These are phyloP conservation scores for Aspergillus sparsus DNA, from an alignment of 495 filamentous ascomycete species.

Conservation along the genomic window DNA sequence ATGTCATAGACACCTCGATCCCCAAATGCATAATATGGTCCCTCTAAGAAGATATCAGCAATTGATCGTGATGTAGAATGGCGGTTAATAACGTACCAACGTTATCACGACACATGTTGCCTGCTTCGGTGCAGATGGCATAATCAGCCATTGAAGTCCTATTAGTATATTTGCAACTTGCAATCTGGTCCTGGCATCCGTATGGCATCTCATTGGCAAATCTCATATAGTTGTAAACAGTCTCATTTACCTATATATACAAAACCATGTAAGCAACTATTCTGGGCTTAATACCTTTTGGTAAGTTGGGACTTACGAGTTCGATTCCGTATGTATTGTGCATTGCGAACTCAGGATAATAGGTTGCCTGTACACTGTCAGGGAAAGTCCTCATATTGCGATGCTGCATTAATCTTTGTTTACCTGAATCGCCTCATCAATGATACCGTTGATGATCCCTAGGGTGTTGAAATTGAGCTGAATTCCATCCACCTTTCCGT, in stretches of 20 bases:
- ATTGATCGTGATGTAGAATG: conserved; percentile 32
- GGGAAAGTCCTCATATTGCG: background rate
- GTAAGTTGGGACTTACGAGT: conserved; percentile 48
- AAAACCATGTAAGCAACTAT: conserved; percentile 1
- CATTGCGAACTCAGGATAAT: conserved; percentile 67
- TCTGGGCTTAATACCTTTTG: conserved; percentile 25
- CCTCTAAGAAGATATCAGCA: conserved; percentile 33
- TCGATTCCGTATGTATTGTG: conserved; percentile 76
- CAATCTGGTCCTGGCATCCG: conserved; percentile 61
- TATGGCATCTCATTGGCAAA: conserved; percentile 52
- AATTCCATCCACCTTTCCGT: conserved; percentile 37
- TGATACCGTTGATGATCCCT: conserved; percentile 68
- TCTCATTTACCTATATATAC: conserved; percentile 51
- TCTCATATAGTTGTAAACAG: conserved; percentile 51
- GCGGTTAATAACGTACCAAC: conserved; percentile 37
- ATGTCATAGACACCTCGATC: conserved; percentile 66
- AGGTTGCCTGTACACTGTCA: conserved; percentile 40
- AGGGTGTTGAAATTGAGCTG: conserved; percentile 50
- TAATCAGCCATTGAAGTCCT: conserved; percentile 45
- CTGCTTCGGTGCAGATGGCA: conserved; percentile 41
- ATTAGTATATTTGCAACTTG: conserved; percentile 48
- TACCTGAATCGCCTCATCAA: conserved; percentile 67
- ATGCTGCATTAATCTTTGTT: background rate
- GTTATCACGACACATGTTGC: conserved; percentile 44
- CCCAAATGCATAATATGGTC: conserved; percentile 33